Evolutionary conservation across 345 rosid species (phyloP), one percentile per base, ranked within the genome.

Genomic region (Eucalyptus rudis): DNA sequence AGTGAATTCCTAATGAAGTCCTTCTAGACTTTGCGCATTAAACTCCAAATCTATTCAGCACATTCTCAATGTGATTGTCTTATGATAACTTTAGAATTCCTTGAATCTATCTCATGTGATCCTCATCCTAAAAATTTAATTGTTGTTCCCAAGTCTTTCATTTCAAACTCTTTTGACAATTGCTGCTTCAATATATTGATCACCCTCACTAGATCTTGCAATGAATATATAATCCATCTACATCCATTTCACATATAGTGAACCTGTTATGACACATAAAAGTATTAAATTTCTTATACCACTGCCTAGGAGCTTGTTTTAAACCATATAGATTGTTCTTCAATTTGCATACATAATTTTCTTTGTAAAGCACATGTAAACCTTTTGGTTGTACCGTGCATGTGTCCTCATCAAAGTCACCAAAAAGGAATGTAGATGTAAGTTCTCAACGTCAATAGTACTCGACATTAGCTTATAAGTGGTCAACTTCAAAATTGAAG

Each of bases 221-320:
- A 62, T 62, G 15, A 12, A 29, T 29, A 27, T 29, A 62, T 62
- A 29, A 27, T 62, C 68, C 7, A 62, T 8, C 5, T 27, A 6
- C 68, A 29, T 62, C 17, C n/a, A 62, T 62, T 62, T 29, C 68
- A 62, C 31, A 29, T 62, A 29, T 59, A 59, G 17, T 13, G 7
- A 59, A 59, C 16, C 2, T 13, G 0, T 27, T 59, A 27, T 1
- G 4, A 0, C 68, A 27, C 68, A 27, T 59, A 3, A 12, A 59
- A 59, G 2, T 27, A 27, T 27, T 29, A 59, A 27, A 27, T 59
- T 59, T 27, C 16, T 27, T 59, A 8, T 27, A 59, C 16, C 68
- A 27, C 8, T 59, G 0, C 6, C 68, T 27, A 27, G 8, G 8
- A 59, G 68, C 33, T 2, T 59, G 0, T 59, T 27, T 59, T 59